phyloP scores from a whole-genome alignment of 2,329 filamentous ascomycete genomes.

The Xylaria multiplex region DNA sequence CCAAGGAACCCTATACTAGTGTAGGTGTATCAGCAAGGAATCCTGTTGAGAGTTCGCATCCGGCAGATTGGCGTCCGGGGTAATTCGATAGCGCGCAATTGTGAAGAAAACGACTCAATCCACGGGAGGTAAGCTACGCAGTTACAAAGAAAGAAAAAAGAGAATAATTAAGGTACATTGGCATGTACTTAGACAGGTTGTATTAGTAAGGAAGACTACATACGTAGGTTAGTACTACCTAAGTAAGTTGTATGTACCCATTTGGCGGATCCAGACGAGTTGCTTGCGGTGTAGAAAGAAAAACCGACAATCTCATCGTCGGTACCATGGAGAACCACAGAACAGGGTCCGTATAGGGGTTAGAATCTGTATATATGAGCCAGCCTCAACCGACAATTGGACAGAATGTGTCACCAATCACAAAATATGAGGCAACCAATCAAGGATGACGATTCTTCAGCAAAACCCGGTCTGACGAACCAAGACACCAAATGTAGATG shows the following conservation, averaged over 20 bases:
- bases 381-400: conserved; percentile 31
- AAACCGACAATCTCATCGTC: neutral
- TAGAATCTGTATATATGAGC: conserved; percentile 7
- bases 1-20: no score
- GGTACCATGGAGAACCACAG: neutral
- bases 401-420: conserved; percentile 33
- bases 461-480: conserved; percentile 26
- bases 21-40: conserved; percentile 1
- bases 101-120: neutral
- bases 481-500: neutral
- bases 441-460: conserved; percentile 23
- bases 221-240: no score
- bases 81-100: conserved; percentile 3
- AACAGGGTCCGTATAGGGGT: neutral
- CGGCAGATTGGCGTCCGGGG: conserved; percentile 19
- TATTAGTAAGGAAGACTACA: neutral
- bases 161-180: neutral
- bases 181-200: no score
- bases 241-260: no score
- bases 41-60: conserved; percentile 4
- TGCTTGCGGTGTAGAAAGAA: neutral
- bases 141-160: neutral
- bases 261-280: neutral
- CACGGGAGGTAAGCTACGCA: neutral
- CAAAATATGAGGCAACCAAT: conserved; percentile 44